Evolutionary conservation across 305 asterid genomes (phyloP), one percentile per base, ranked within the genome.

Genomic region (Fraxinus angustifolia): DNA sequence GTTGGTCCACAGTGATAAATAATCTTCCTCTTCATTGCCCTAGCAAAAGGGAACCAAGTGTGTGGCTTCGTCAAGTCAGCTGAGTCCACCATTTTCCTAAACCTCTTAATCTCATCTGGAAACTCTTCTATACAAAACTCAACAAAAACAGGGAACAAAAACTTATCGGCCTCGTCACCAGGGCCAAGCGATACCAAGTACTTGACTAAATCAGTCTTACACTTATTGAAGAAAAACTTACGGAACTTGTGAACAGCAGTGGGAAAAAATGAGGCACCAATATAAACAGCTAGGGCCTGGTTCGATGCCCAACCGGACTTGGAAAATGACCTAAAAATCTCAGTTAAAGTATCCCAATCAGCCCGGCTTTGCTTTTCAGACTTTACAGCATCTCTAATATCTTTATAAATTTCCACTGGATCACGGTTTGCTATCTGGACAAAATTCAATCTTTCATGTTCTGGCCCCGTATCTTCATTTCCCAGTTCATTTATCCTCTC

Each of bases 1-100:
- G 98, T 95, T 4, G 99, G 99, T 19, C 99, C 99, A 77, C 99
- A 93, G 70, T 95, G 99, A 87, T 95, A 95, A 28, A 93, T 74
- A 35, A 95, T 88, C 87, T 86, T 93, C 76, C 99, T 88, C 84
- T 93, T 95, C 99, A 95, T 95, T 40, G 97, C 99, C 90, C 99
- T 86, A 35, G 99, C 98, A 79, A 92, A 95, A 1, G 99, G 99
- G 87, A 92, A 95, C 99, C 99, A 95, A 67, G 98, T 91, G 78
- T 92, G 94, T 6, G 99, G 98, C 87, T 88, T 90, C 4, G 98
- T 93, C 96, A 95, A 84, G 85, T 95, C 99, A 21, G 97, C 97
- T 0, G 96, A 93, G 56, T 88, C 94, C 75, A 93, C 96, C 96
- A 92, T 90, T 76, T 80, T 84, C 88, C 94, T 88, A 78, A 93